Base-by-base conservation (phyloP, 257 asterid species). In the Nemophila menziesii region DNA sequence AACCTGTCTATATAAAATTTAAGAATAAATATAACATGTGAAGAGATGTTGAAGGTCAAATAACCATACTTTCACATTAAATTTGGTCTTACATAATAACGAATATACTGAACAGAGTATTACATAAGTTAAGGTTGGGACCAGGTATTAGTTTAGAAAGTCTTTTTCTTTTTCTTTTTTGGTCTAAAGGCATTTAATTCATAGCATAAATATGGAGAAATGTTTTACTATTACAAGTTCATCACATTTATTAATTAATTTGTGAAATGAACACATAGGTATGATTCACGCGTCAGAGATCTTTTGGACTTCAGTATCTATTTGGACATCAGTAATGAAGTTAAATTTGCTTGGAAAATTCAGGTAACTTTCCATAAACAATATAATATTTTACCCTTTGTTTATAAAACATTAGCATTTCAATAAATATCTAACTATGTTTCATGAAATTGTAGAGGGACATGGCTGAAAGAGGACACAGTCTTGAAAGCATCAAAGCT, bases 401-500 rank as follows among this genome's bases (percentile, higher is more conserved):
- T 10, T 29, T 29, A 7, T 10, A 29, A 7, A 29, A 29, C 1
- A 3, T 29, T 29, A 29, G 12, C 36, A 29, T 7, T 10, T 29
- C 9, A 7, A 1, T 22, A 5, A 41, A 3, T 2, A 19, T 21
- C 10, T 40, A 16, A 41, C 20, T 16, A 8, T 1, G n/a, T 42
- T 38, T 14, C 49, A 43, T 58, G 68, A 48, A 47, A 42, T 49
- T 68, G 69, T 71, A 89, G 98, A 76, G 98, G 60, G 98, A 90
- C 70, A 90, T 90, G 98, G 98, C 98, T 42, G 98, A 90, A 64
- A 78, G 98, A 76, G 98, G 98, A 8, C 98, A 90, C 86, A 90
- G 94, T 43, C 86, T 90, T 18, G 98, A 90, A 58, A 90, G 98
- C 69, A 90, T 85, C 65, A 78, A 85, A 60, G 98, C 98, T 24